These are phyloP conservation scores for Smallanthus sonchifolius DNA, from an alignment of 129 eudicot genomes.

Conservation along the genomic window DNA sequence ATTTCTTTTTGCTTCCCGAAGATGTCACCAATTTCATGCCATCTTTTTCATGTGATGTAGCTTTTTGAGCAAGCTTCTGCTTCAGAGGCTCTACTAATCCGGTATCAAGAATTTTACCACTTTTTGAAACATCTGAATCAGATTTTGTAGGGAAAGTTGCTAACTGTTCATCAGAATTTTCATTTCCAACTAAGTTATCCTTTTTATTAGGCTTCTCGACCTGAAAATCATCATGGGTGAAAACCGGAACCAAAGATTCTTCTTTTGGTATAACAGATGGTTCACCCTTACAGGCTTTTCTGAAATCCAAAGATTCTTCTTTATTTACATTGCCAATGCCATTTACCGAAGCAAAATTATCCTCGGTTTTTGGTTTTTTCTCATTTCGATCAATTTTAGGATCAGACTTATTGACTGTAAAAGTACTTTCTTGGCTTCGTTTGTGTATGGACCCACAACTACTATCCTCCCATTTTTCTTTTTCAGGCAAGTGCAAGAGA, in stretches of 20 bases:
- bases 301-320: conserved; percentile 39
- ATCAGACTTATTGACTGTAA: conserved; percentile 31
- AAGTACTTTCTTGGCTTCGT: conserved; percentile 37
- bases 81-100: conserved; percentile 33
- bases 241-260: conserved; percentile 39
- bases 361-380: conserved; percentile 40
- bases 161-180: conserved; percentile 25
- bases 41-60: conserved; percentile 42
- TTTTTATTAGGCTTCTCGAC: conserved; percentile 42
- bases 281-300: conserved; percentile 35
- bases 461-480: conserved; percentile 38
- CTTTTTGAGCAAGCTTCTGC: conserved; percentile 37
- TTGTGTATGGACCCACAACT: conserved; percentile 39
- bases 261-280: conserved; percentile 29
- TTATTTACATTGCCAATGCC: conserved; percentile 6
- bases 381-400: conserved; percentile 40
- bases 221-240: conserved; percentile 26
- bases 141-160: conserved; percentile 27
- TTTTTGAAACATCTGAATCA: conserved; percentile 38
- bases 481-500: conserved; percentile 44
- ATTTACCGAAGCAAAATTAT: conserved; percentile 19
- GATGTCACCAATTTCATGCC: conserved; percentile 37
- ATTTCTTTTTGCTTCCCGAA: conserved; percentile 52
- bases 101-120: conserved; percentile 25
- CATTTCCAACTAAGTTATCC: conserved; percentile 27